Percentiles rank a stretch among this genome's conserved stretches.
Conservation (phyloP, 176 grass and related monocot species). For the Eleusine coracana region DNA sequence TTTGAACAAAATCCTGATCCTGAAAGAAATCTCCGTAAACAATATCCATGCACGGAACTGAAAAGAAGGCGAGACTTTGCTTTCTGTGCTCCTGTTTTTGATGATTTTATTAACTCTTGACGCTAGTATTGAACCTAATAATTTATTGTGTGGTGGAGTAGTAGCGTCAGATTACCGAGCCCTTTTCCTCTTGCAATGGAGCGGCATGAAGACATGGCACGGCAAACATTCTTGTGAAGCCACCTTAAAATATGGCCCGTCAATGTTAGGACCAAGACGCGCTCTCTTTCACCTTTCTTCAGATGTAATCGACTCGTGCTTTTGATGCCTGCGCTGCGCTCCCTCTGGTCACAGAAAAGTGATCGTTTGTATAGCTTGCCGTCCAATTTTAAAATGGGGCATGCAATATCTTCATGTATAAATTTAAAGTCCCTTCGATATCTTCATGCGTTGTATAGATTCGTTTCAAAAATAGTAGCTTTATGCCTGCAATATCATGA, state of each 20-base stretch:
- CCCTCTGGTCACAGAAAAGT: background rate
- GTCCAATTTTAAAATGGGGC: background rate
- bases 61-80: slow-evolving; percentile 31
- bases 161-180: slow-evolving; percentile 9
- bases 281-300: slow-evolving; percentile 35
- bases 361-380: background rate
- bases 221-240: slow-evolving; percentile 52
- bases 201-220: background rate
- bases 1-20: slow-evolving; percentile 19
- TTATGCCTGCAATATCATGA: background rate
- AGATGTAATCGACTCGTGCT: slow-evolving; percentile 18
- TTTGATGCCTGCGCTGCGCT: background rate
- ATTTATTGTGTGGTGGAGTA: slow-evolving; percentile 31
- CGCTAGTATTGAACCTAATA: slow-evolving; percentile 19
- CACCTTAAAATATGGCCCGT: slow-evolving; percentile 38
- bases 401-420: background rate
- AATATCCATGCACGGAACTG: slow-evolving; percentile 21
- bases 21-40: background rate
- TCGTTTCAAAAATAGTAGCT: background rate
- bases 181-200: slow-evolving; percentile 14
- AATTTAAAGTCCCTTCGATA: background rate
- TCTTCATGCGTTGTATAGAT: background rate
- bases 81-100: slow-evolving; percentile 23
- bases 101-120: slow-evolving; percentile 23
- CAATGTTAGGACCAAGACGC: slow-evolving; percentile 40